Evolutionary conservation across 495 filamentous ascomycete genomes (phyloP).

Genomic region (Podospora fimiseda): DNA sequence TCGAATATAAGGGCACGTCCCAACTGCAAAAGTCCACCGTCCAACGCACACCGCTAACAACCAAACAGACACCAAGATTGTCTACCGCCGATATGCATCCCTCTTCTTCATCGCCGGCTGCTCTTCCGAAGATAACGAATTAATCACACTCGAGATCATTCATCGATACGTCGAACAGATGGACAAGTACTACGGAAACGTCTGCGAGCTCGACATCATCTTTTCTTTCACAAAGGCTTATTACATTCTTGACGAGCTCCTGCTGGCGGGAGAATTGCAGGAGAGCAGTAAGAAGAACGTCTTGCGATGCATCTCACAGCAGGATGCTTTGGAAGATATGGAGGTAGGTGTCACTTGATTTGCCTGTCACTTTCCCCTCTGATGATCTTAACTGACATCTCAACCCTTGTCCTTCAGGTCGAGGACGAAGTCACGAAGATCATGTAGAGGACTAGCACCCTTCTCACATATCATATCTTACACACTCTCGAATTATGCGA

Average conservation of each 20-base stretch:
- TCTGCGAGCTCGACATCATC: conserved; percentile 97
- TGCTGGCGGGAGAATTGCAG: conserved; percentile 92
- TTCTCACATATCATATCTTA: conserved; percentile 1
- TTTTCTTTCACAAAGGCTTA: conserved; percentile 95
- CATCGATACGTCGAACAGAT: conserved; percentile 99
- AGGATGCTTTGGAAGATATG: conserved; percentile 94
- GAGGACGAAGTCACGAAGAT: conserved; percentile 96
- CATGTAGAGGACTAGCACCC: conserved; percentile 56
- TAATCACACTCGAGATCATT: conserved; percentile 96
- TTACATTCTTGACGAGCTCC: conserved; percentile 96
- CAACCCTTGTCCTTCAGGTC: conserved; percentile 57
- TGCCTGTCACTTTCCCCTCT: background rate
- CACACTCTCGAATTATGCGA: conserved; percentile 1
- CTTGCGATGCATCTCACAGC: conserved; percentile 85
- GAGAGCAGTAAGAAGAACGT: conserved; percentile 99
- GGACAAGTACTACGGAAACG: conserved; percentile 99
- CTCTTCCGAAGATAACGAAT: conserved; percentile 88
- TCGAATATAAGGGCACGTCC: conserved; percentile 87
- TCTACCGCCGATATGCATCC: conserved; percentile 97
- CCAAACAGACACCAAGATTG: conserved; percentile 83
- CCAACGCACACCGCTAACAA: conserved; percentile 6
- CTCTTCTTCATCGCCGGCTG: conserved; percentile 99
- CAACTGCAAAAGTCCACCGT: background rate
- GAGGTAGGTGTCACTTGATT: conserved; percentile 61
- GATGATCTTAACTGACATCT: conserved; percentile 48